These are phyloP conservation scores for Phycomyces blakesleeanus DNA, from an alignment of 192 early-diverging fungal genomes.

Conservation along the genomic window DNA sequence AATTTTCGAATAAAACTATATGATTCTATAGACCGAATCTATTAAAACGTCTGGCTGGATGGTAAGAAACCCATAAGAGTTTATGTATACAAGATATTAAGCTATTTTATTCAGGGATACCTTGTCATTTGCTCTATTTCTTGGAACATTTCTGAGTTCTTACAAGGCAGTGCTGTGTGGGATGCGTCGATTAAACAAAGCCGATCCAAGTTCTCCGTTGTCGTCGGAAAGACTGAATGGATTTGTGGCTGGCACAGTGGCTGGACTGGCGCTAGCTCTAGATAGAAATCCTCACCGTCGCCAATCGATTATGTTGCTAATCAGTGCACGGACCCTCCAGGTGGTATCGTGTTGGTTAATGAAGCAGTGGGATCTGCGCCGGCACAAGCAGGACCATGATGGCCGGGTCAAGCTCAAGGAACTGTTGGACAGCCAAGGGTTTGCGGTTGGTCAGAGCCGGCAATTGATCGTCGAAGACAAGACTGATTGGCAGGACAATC, in stretches of 20 bases:
- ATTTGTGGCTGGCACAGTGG: conserved; percentile 59
- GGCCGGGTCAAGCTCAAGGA: conserved; percentile 1
- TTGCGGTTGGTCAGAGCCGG: conserved; percentile 3
- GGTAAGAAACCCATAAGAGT: conserved; percentile 11
- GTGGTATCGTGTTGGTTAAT: conserved; percentile 60
- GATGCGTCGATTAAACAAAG: conserved; percentile 46
- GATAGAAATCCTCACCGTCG: conserved; percentile 58
- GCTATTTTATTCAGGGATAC: conserved; percentile 60
- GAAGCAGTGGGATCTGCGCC: conserved; percentile 48
- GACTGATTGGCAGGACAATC: conserved; percentile 46
- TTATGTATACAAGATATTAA: too few species aligned
- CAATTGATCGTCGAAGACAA: conserved; percentile 17
- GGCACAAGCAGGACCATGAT: conserved; percentile 27
- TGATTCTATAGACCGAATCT: conserved; percentile 42
- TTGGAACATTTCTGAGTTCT: conserved; percentile 56
- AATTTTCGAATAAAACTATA: too few species aligned
- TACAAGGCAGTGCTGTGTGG: conserved; percentile 65
- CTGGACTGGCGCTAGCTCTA: conserved; percentile 56
- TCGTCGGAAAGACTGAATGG: conserved; percentile 57
- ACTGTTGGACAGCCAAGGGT: conserved; percentile 11
- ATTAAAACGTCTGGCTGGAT: conserved; percentile 45
- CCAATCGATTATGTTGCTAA: conserved; percentile 59
- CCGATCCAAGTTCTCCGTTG: conserved; percentile 12
- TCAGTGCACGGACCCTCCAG: conserved; percentile 60
- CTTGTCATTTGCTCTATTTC: conserved; percentile 60